These are phyloP conservation scores for Simplicillium aogashimaense DNA, from an alignment of 2,329 filamentous ascomycete species.

Conservation along the genomic window DNA sequence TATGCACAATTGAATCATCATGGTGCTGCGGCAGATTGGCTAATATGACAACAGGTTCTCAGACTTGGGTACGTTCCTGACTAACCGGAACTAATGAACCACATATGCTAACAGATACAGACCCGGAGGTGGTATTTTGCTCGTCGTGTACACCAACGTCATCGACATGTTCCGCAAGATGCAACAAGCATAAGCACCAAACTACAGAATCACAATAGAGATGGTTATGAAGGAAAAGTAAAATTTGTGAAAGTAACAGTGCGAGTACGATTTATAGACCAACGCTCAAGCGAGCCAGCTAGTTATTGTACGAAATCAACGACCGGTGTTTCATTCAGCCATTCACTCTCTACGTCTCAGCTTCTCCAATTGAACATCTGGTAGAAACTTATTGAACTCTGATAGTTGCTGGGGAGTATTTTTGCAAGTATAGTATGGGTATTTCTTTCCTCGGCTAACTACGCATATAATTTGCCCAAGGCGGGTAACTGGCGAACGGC, in stretches of 20 bases:
- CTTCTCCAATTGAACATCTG: too few relatives aligned
- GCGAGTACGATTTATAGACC: background rate
- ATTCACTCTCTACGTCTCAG: too few relatives aligned
- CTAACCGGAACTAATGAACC: background rate
- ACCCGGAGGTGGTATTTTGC: constrained; percentile 55
- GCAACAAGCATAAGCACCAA: constrained; percentile 12
- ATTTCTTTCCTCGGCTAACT: too few relatives aligned
- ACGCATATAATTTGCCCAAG: too few relatives aligned
- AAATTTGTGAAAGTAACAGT: background rate
- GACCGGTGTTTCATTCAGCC: too few relatives aligned
- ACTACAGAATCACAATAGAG: constrained; percentile 8
- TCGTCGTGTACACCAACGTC: constrained; percentile 79
- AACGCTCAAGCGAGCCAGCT: background rate
- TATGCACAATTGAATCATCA: constrained; percentile 33
- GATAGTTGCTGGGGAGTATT: too few relatives aligned
- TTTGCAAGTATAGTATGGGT: too few relatives aligned
- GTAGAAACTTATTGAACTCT: too few relatives aligned
- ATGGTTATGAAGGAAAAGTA: background rate
- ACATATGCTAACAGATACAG: background rate
- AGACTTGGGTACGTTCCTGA: constrained; percentile 27
- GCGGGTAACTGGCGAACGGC: too few relatives aligned
- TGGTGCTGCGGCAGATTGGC: background rate
- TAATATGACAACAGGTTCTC: constrained; percentile 27
- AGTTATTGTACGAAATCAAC: too few relatives aligned
- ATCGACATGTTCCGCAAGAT: constrained; percentile 83